Percentiles rank a stretch among this genome's conserved stretches.
Conservation (phyloP, 108 stramenopile species). For the Cyclotella atomus region DNA sequence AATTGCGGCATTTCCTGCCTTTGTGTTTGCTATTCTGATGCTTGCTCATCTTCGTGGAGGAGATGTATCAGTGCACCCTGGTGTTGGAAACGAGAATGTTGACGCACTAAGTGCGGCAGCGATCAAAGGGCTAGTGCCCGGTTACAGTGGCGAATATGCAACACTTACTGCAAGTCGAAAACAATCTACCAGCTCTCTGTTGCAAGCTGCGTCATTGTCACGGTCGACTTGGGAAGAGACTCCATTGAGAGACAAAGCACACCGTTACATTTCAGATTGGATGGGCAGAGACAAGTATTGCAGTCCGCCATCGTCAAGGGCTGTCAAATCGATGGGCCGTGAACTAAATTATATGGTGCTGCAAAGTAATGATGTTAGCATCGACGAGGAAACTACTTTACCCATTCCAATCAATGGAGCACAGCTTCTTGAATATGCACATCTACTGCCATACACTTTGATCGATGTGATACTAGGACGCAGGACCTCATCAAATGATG, state of each 20-base stretch:
- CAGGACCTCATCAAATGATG: neutral
- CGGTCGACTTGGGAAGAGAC: constrained; percentile 22
- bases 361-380: constrained; percentile 13
- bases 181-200: constrained; percentile 8
- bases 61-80: constrained; percentile 30
- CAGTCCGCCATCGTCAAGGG: constrained; percentile 27
- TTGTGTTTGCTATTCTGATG: constrained; percentile 34
- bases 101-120: constrained; percentile 11
- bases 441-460: constrained; percentile 7
- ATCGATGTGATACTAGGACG: constrained; percentile 4
- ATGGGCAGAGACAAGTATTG: constrained; percentile 31
- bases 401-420: constrained; percentile 27
- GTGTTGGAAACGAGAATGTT: constrained; percentile 23
- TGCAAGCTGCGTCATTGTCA: constrained; percentile 35
- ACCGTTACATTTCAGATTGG: constrained; percentile 21
- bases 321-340: constrained; percentile 31
- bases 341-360: constrained; percentile 23
- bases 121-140: constrained; percentile 19
- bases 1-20: constrained; percentile 34
- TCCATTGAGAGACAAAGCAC: constrained; percentile 33
- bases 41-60: constrained; percentile 48
- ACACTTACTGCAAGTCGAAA: constrained; percentile 12
- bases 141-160: constrained; percentile 33
- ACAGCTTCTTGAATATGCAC: constrained; percentile 17
- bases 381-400: neutral